Conservation (phyloP, 805 yeast genomes). For the Wickerhamomyces bovis region DNA sequence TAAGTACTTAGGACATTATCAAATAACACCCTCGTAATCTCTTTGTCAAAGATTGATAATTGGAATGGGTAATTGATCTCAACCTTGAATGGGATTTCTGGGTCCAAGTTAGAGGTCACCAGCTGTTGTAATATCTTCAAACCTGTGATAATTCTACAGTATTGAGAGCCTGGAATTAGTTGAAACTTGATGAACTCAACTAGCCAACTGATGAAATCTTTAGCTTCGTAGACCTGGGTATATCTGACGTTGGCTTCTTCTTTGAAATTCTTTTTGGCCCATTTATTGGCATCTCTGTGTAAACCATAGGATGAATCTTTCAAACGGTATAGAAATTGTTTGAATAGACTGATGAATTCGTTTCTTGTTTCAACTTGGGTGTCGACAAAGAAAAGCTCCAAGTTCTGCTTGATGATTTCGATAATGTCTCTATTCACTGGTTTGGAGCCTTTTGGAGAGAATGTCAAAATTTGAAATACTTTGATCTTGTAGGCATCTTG, state of each 20-base stretch:
- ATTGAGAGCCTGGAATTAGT: conserved; percentile 51
- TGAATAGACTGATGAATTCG: conserved; percentile 53
- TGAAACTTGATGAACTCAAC: conserved; percentile 31
- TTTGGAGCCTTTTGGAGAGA: conserved; percentile 55
- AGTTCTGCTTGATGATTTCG: conserved; percentile 34
- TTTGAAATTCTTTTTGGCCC: conserved; percentile 32
- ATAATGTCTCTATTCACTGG: conserved; percentile 44
- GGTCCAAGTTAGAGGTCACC: conserved; percentile 52
- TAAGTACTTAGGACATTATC: conserved; percentile 65
- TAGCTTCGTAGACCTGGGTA: conserved; percentile 26
- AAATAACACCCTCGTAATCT: conserved; percentile 42
- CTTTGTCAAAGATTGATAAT: conserved; percentile 34
- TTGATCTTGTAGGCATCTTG: conserved; percentile 41
- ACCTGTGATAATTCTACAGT: conserved; percentile 46
- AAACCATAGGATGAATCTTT: conserved; percentile 63
- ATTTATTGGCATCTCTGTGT: conserved; percentile 43
- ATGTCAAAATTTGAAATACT: conserved; percentile 54
- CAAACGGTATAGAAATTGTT: conserved; percentile 56
- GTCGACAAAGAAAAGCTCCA: conserved; percentile 55
- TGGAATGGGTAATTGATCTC: conserved; percentile 44
- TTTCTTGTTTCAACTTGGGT: conserved; percentile 63
- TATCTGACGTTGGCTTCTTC: conserved; percentile 30
- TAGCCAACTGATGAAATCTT: conserved; percentile 37
- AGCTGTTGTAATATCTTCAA: conserved; percentile 40
- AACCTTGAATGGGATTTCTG: conserved; percentile 34